Evolutionary conservation across 1,284 basidiomycete genomes (phyloP).

Genomic region (Pholiota adiposa): DNA sequence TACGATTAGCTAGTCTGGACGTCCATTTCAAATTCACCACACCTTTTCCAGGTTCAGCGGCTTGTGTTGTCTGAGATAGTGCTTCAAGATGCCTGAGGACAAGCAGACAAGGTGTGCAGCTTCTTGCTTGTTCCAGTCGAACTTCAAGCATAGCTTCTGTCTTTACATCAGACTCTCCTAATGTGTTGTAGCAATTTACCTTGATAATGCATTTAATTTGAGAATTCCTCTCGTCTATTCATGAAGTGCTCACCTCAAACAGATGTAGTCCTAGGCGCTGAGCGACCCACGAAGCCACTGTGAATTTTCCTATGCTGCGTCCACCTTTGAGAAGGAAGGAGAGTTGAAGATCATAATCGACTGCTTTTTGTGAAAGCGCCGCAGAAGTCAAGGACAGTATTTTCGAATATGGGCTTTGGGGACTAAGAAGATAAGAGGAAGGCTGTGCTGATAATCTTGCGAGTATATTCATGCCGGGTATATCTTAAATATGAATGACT

Average conservation of each 20-base stretch:
- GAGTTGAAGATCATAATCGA: slow-evolving; percentile 63
- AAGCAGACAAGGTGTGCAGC: slow-evolving; percentile 87
- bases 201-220: slow-evolving; percentile 33
- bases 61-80: slow-evolving; percentile 73
- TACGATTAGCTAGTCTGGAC: not conserved
- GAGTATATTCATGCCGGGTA: slow-evolving; percentile 22
- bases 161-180: slow-evolving; percentile 82
- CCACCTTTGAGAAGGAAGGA: slow-evolving; percentile 78
- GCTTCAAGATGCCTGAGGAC: slow-evolving; percentile 88
- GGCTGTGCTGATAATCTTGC: slow-evolving; percentile 23
- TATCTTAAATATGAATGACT: slow-evolving; percentile 13
- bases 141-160: slow-evolving; percentile 81
- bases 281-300: slow-evolving; percentile 60
- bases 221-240: too few relatives aligned
- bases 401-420: slow-evolving; percentile 44
- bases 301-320: slow-evolving; percentile 78
- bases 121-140: slow-evolving; percentile 79
- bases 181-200: slow-evolving; percentile 87
- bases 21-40: not conserved
- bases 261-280: slow-evolving; percentile 76
- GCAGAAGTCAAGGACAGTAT: slow-evolving; percentile 60
- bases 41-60: slow-evolving; percentile 73
- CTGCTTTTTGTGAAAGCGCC: slow-evolving; percentile 54
- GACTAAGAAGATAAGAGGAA: slow-evolving; percentile 31
- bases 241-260: slow-evolving; percentile 62